Evolutionary conservation across 176 grass and related monocot species (phyloP).

Genomic region (Lolium rigidum): DNA sequence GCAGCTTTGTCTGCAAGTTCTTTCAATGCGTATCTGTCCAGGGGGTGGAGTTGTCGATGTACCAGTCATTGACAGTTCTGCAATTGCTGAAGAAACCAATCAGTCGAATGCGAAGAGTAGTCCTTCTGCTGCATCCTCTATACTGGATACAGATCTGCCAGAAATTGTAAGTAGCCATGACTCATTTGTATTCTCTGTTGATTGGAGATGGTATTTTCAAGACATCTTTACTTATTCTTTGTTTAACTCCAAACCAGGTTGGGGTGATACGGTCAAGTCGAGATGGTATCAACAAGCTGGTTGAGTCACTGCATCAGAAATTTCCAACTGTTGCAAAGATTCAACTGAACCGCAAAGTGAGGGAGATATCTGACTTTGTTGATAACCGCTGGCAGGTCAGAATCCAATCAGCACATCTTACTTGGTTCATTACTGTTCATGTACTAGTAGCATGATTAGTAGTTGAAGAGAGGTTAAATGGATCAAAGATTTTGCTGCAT

Average conservation of each 20-base stretch:
- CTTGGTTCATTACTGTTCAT: neutral
- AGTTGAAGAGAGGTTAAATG: neutral
- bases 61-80: slow-evolving; percentile 40
- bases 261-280: slow-evolving; percentile 67
- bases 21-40: slow-evolving; percentile 69
- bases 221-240: slow-evolving; percentile 35
- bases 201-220: slow-evolving; percentile 26
- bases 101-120: slow-evolving; percentile 49
- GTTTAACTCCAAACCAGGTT: slow-evolving; percentile 60
- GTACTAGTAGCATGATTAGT: slow-evolving; percentile 12
- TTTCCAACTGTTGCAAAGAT: slow-evolving; percentile 67
- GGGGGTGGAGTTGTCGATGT: slow-evolving; percentile 55
- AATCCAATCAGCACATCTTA: slow-evolving; percentile 6
- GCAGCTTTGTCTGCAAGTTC: slow-evolving; percentile 85
- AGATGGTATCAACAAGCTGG: slow-evolving; percentile 81
- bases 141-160: slow-evolving; percentile 64
- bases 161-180: slow-evolving; percentile 80
- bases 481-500: neutral
- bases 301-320: slow-evolving; percentile 70
- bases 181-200: slow-evolving; percentile 14
- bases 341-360: slow-evolving; percentile 80
- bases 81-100: slow-evolving; percentile 43
- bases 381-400: slow-evolving; percentile 91
- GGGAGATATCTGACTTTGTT: slow-evolving; percentile 81
- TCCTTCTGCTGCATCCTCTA: slow-evolving; percentile 47